These are phyloP conservation scores for Malus orientalis DNA, from an alignment of 306 rosid species.

Conservation along the genomic window DNA sequence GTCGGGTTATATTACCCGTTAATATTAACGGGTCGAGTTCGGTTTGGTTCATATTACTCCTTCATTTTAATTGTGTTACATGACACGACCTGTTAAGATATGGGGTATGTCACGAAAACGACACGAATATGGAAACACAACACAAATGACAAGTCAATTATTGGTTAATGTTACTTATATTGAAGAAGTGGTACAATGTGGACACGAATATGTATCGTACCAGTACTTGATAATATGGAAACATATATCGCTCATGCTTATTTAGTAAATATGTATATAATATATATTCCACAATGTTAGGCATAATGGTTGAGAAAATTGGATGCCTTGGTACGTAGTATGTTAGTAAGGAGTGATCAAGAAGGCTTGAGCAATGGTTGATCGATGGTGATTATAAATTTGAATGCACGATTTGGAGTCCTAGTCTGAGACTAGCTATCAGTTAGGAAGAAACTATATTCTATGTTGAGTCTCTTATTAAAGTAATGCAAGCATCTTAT, in stretches of 20 bases:
- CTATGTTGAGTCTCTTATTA: not conserved
- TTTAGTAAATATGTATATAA: not conserved
- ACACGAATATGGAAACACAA: too few relatives aligned
- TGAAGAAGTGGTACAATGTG: not conserved
- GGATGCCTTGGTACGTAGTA: not conserved
- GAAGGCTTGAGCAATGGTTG: constrained; percentile 10
- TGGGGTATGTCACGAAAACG: too few relatives aligned
- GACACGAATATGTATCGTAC: not conserved
- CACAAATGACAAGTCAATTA: too few relatives aligned
- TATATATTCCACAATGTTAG: constrained; percentile 15
- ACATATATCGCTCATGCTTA: not conserved
- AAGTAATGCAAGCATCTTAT: not conserved
- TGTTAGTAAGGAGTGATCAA: constrained; percentile 7
- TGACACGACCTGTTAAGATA: too few relatives aligned
- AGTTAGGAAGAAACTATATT: constrained; percentile 14
- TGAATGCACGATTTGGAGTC: not conserved
- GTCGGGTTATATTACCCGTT: too few relatives aligned
- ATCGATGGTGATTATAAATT: not conserved
- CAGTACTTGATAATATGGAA: not conserved
- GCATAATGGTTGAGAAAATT: constrained; percentile 44
- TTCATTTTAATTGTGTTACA: too few relatives aligned
- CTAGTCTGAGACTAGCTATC: constrained; percentile 3
- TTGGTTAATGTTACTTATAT: not conserved
- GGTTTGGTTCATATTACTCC: too few relatives aligned
- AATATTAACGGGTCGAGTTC: too few relatives aligned